These are phyloP conservation scores for Solanum chacoense DNA, from an alignment of 305 asterid genomes.

Conservation along the genomic window DNA sequence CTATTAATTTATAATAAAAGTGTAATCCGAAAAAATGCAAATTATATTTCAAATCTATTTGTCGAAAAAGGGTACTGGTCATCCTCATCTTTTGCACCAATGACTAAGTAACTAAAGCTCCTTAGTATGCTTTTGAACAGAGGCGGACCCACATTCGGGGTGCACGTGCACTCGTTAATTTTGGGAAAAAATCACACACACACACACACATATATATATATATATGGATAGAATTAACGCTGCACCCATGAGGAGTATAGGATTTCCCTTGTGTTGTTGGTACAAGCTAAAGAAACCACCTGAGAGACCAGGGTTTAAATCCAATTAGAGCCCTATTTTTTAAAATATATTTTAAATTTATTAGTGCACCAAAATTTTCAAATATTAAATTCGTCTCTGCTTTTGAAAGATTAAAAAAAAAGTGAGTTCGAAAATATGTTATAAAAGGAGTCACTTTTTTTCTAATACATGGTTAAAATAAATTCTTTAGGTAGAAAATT, in stretches of 20 bases:
- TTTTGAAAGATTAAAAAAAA: neutral
- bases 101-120: neutral
- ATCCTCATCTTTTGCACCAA: neutral
- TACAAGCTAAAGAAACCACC: neutral
- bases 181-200: too few relatives aligned
- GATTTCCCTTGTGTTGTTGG: neutral
- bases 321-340: neutral
- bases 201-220: too few relatives aligned
- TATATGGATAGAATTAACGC: too few relatives aligned
- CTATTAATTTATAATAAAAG: neutral
- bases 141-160: too few relatives aligned
- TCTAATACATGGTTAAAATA: neutral
- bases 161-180: too few relatives aligned
- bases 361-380: neutral
- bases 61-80: neutral
- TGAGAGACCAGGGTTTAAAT: neutral
- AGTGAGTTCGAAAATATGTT: neutral
- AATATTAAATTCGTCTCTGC: neutral
- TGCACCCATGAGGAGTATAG: neutral
- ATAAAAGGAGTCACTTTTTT: neutral
- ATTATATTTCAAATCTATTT: neutral
- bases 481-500: neutral
- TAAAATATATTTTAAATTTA: too few relatives aligned
- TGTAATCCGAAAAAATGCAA: neutral
- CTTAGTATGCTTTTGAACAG: too few relatives aligned